Conservation (phyloP, 2,329 filamentous ascomycete genomes). For the Botryotinia narcissicola region DNA sequence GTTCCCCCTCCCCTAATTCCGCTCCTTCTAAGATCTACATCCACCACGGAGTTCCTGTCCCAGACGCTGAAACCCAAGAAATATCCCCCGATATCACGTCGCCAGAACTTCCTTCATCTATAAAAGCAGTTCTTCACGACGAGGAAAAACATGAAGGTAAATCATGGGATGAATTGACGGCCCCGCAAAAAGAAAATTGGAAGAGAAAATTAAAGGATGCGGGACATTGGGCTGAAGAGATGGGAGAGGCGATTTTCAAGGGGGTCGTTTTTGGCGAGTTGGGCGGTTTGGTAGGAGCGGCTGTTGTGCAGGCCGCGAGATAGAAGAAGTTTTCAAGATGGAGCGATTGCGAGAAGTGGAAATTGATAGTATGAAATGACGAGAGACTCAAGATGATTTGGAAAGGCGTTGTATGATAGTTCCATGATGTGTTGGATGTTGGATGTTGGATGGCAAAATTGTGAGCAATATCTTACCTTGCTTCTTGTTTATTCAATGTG, state of each 20-base stretch:
- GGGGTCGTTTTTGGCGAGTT: constrained; percentile 39
- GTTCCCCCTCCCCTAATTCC: not conserved
- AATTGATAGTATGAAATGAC: not conserved
- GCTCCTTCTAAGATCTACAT: not conserved
- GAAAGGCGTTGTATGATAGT: not conserved
- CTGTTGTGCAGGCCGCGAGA: constrained; percentile 25
- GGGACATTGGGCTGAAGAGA: constrained; percentile 38
- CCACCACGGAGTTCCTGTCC: not conserved
- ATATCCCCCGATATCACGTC: not conserved
- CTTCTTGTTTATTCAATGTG: not conserved
- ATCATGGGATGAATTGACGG: constrained; percentile 36
- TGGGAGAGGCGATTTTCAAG: constrained; percentile 37
- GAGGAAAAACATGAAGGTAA: constrained; percentile 30
- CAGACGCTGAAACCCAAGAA: not conserved
- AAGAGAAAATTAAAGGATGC: constrained; percentile 35
- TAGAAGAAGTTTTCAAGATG: not conserved
- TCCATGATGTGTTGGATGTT: not conserved
- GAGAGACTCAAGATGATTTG: not conserved
- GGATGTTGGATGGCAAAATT: not conserved
- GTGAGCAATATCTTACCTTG: not conserved
- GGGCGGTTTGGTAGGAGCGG: constrained; percentile 33
- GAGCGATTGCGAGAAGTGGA: not conserved
- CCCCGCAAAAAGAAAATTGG: constrained; percentile 35
- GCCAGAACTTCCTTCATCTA: not conserved
- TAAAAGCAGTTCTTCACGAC: constrained; percentile 32